phyloP scores from a whole-genome alignment of 768 basidiomycete species.

The Amanita inopinata region DNA sequence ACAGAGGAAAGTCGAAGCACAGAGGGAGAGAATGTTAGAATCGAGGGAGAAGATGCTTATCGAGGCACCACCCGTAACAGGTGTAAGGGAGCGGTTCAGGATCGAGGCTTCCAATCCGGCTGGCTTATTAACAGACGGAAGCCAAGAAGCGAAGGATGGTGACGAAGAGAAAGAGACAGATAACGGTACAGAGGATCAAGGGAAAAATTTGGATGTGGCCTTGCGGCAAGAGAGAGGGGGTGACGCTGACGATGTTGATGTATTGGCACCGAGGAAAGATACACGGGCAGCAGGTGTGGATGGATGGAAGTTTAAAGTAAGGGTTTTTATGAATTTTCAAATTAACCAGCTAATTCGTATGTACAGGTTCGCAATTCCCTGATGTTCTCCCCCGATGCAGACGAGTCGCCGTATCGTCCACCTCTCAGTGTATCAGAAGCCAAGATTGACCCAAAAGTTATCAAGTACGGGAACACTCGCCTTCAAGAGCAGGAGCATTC shows the following conservation, averaged over 20 bases:
- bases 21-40: conserved; percentile 56
- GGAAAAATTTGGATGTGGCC: conserved; percentile 16
- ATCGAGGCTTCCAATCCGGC: conserved; percentile 51
- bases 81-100: conserved; percentile 56
- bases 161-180: conserved; percentile 17
- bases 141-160: conserved; percentile 15
- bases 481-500: conserved; percentile 61
- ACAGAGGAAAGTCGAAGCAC: conserved; percentile 67
- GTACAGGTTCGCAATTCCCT: conserved; percentile 81
- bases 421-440: conserved; percentile 20
- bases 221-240: conserved; percentile 20
- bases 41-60: conserved; percentile 62
- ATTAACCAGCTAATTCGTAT: conserved; percentile 4
- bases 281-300: conserved; percentile 64
- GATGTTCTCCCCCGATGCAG: conserved; percentile 93
- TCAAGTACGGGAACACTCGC: conserved; percentile 77
- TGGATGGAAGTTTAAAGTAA: conserved; percentile 76
- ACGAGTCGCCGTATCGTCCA: conserved; percentile 67
- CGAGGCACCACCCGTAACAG: conserved; percentile 50
- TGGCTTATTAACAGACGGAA: conserved; percentile 40
- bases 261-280: conserved; percentile 76
- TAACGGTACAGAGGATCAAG: conserved; percentile 15
- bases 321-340: neutral
- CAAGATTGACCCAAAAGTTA: conserved; percentile 41
- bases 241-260: conserved; percentile 39